Conservation (phyloP, 331 rosid genomes). For the Prunus yedoensis region DNA sequence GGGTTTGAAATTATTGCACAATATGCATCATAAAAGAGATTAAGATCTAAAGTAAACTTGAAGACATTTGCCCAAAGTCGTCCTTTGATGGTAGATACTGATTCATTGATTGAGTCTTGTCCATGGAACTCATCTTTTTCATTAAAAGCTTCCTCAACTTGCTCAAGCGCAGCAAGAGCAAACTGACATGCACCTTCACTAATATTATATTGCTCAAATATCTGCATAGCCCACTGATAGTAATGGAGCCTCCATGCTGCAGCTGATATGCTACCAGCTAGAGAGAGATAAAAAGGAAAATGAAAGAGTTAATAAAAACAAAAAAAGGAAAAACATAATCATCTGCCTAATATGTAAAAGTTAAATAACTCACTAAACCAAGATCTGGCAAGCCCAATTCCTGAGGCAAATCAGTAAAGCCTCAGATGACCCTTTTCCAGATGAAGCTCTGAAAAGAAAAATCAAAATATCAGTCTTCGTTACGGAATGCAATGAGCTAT, state of each 20-base stretch:
- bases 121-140: slow-evolving; percentile 34
- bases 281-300: slow-evolving; percentile 6
- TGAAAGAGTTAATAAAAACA: slow-evolving; percentile 18
- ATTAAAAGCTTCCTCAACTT: slow-evolving; percentile 72
- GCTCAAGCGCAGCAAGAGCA: slow-evolving; percentile 98
- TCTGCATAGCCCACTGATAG: slow-evolving; percentile 93
- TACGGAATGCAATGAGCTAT: slow-evolving; percentile 1
- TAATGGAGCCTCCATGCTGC: slow-evolving; percentile 79
- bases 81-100: slow-evolving; percentile 69
- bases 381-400: slow-evolving; percentile 58
- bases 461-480: neutral
- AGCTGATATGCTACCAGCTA: slow-evolving; percentile 53
- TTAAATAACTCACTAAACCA: slow-evolving; percentile 56
- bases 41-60: slow-evolving; percentile 83
- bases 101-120: slow-evolving; percentile 46
- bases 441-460: slow-evolving; percentile 66
- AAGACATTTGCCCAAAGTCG: slow-evolving; percentile 93
- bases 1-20: slow-evolving; percentile 97
- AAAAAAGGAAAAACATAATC: neutral
- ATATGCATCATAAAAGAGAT: slow-evolving; percentile 74
- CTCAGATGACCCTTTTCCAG: slow-evolving; percentile 71
- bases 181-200: slow-evolving; percentile 92
- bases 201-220: slow-evolving; percentile 78
- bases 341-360: slow-evolving; percentile 16
- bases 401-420: slow-evolving; percentile 74